Evolutionary conservation across 768 basidiomycete genomes (phyloP).

Genomic region (Austroboletus eburneus): DNA sequence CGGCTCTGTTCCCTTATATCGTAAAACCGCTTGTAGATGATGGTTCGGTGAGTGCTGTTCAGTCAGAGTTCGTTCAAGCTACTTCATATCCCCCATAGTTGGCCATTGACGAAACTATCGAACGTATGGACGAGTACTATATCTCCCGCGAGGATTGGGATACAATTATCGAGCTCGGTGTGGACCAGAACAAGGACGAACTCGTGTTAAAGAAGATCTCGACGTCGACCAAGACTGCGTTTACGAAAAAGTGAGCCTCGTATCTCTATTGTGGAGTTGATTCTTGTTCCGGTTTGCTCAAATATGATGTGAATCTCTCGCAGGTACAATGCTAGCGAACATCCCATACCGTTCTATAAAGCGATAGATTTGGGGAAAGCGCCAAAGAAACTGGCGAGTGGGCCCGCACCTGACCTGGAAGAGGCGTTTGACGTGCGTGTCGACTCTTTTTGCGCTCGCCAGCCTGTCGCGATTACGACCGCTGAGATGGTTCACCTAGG

Average conservation of each 20-base stretch:
- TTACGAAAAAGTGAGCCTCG: conserved; percentile 73
- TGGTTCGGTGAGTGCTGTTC: conserved; percentile 60
- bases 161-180: conserved; percentile 87
- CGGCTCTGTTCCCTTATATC: conserved; percentile 78
- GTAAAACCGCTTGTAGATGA: conserved; percentile 72
- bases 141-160: conserved; percentile 97
- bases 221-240: conserved; percentile 71
- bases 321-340: conserved; percentile 86
- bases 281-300: neutral
- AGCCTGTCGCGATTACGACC: neutral
- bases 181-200: conserved; percentile 75
- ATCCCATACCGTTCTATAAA: conserved; percentile 95
- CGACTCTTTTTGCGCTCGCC: neutral
- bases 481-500: conserved; percentile 24
- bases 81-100: conserved; percentile 15
- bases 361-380: conserved; percentile 73
- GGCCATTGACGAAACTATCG: conserved; percentile 78
- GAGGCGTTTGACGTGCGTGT: conserved; percentile 78
- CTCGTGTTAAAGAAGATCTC: conserved; percentile 80
- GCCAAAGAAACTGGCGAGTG: conserved; percentile 75
- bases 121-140: conserved; percentile 91
- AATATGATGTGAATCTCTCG: neutral
- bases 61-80: neutral
- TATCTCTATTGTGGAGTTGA: neutral
- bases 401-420: conserved; percentile 83